Base-by-base conservation (phyloP, 495 filamentous ascomycete species). In the Penicillium parvum region DNA sequence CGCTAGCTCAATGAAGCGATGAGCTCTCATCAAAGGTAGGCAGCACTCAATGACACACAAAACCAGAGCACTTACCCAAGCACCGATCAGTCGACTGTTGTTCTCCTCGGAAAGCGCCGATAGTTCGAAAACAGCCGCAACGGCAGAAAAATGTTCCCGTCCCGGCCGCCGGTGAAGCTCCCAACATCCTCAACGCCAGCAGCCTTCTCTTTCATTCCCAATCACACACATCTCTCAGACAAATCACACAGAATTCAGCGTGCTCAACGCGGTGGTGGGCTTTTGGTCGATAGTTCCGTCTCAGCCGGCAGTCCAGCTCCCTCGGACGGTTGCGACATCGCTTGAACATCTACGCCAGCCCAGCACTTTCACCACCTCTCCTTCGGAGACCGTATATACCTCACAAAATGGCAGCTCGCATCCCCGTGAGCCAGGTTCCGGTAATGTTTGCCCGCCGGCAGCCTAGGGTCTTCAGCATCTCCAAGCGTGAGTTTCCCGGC, bases 61-160 rank as follows among this genome's bases (percentile, higher is more conserved):
- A n/a, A n/a, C n/a, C n/a, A 18, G 8, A 41, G 11, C 21, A 42
- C 52, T 50, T 40, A 62, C 52, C 17, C 43, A 29, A 32, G 12
- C 20, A 26, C 22, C 29, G 42, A 45, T 34, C 38, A 38, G 29
- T 47, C 37, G 15, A 40, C 33, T 16, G 41, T 46, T 52, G 49
- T 54, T 57, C 40, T 52, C 47, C 37, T 61, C 57, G 57, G 57
- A 47, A 55, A 55, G 43, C 53, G 32, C 41, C 48, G 47, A 45
- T 39, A 43, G 36, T 14, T 47, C 43, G 45, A 61, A 55, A 55
- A 33, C 45, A 52, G 37, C 38, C 52, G 40, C 34, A 20, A 55
- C 68, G 67, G 65, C 65, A 67, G 63, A 71, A 71, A 71, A 71
- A 71, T 67, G 54, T 68, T 69, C 65, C 67, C 56, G 62, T 61